These are phyloP conservation scores for Thalia dealbata DNA, from an alignment of 176 grass and related monocot species.

Conservation along the genomic window DNA sequence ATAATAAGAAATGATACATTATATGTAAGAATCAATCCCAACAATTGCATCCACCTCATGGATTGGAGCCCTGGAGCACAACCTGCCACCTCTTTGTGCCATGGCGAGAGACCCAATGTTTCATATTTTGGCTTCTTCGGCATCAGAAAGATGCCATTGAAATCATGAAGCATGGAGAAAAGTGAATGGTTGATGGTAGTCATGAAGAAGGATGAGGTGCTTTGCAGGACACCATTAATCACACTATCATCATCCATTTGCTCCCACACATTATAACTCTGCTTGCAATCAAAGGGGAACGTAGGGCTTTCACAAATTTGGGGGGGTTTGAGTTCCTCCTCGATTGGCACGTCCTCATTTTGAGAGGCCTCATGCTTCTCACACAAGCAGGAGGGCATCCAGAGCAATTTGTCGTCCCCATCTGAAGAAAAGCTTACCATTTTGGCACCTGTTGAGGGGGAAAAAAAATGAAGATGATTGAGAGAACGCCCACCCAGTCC, in stretches of 20 bases:
- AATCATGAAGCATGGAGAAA: neutral
- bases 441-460: neutral
- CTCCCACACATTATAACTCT: neutral
- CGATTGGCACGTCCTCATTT: neutral
- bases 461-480: neutral
- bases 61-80: neutral
- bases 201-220: neutral
- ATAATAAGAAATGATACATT: neutral
- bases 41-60: neutral
- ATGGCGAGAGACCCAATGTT: neutral
- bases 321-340: neutral
- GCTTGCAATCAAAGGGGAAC: neutral
- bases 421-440: neutral
- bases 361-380: neutral
- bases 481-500: too few species aligned
- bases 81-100: neutral
- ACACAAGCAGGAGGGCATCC: too few species aligned
- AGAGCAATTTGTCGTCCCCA: neutral
- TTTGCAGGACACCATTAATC: neutral
- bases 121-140: neutral
- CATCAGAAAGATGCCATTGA: neutral
- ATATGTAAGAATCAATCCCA: neutral
- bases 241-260: neutral
- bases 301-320: neutral
- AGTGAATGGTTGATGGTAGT: neutral